phyloP scores from a whole-genome alignment of 805 yeast genomes.

The Cephaloascus albidus region DNA sequence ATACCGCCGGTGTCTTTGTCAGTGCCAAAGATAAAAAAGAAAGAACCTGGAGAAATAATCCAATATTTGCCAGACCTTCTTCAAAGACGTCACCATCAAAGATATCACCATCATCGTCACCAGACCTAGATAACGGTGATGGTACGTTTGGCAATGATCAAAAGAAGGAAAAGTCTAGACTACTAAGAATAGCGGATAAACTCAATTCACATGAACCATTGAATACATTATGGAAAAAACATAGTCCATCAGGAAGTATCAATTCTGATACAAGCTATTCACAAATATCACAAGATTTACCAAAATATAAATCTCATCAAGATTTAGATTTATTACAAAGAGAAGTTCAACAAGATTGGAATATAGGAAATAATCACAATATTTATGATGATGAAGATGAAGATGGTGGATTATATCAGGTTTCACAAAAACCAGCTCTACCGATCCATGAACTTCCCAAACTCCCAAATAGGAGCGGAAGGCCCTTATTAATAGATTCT shows the following conservation, averaged over 20 bases:
- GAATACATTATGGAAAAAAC: neutral
- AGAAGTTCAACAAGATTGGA: neutral
- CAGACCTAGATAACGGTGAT: neutral
- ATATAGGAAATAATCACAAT: neutral
- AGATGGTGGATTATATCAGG: neutral
- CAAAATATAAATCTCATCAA: neutral
- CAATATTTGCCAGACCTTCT: neutral
- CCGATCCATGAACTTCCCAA: neutral
- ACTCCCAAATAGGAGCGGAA: neutral
- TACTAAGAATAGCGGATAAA: neutral
- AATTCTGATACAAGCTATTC: neutral
- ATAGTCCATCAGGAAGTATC: neutral
- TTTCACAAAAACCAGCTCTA: neutral
- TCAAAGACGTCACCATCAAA: too few species aligned
- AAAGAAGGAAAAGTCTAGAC: neutral
- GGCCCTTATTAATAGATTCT: neutral
- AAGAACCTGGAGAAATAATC: neutral
- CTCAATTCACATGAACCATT: neutral
- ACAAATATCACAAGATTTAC: too few species aligned
- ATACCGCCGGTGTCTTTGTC: constrained; percentile 7
- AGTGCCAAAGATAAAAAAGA: neutral
- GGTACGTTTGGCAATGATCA: neutral
- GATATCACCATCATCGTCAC: neutral
- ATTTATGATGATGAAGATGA: neutral
- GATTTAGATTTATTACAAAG: neutral